Percentiles rank a stretch among this genome's conserved stretches.
Evolutionary conservation across 192 early-diverging fungal species (phyloP).

Genomic region (Coemansia sp.): DNA sequence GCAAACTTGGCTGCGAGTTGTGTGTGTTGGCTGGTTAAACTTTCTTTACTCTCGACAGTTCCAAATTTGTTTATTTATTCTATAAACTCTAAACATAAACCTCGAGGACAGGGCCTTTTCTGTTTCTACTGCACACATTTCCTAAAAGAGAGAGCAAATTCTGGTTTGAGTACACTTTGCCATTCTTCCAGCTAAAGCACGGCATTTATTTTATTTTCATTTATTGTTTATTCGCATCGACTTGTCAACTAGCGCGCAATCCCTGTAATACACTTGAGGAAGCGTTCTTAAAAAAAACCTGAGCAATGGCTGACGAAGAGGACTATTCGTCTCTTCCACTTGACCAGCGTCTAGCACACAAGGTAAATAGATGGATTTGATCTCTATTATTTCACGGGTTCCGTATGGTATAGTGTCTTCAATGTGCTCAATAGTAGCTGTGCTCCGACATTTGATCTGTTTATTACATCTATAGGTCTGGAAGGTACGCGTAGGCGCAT

Average conservation of each 20-base stretch:
- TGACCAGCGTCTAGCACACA: constrained; percentile 75
- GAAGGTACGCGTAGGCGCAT: constrained; percentile 89
- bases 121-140: neutral
- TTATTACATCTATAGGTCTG: constrained; percentile 63
- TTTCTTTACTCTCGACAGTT: neutral
- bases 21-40: neutral
- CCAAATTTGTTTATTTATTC: neutral
- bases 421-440: neutral
- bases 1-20: neutral
- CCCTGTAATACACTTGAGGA: neutral
- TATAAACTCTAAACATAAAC: neutral
- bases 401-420: neutral
- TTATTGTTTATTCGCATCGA: neutral
- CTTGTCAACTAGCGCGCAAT: neutral
- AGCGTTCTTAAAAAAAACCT: neutral
- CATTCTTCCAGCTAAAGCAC: neutral
- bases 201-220: neutral
- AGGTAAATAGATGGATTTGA: constrained; percentile 55
- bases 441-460: neutral
- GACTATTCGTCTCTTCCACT: constrained; percentile 77
- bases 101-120: neutral
- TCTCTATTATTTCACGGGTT: neutral
- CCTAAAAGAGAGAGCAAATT: no score
- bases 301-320: constrained; percentile 59
- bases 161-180: no score